Evolutionary conservation across 495 filamentous ascomycete species (phyloP).

Genomic region (Penicillium waksmanii): DNA sequence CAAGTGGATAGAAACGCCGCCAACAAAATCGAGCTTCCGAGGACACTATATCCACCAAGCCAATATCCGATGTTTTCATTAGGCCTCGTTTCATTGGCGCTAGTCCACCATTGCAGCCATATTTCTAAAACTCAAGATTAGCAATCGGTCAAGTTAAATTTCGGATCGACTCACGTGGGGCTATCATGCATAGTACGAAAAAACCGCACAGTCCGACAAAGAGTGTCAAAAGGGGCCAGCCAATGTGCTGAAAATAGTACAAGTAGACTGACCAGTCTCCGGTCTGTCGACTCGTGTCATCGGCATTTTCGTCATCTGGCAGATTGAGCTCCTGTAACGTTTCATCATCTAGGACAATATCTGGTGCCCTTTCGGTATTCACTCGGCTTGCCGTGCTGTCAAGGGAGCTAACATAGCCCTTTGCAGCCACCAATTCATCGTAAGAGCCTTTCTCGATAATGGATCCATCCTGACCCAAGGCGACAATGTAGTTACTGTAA

Average conservation of each 20-base stretch:
- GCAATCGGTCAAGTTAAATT: neutral
- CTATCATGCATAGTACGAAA: conserved; percentile 25
- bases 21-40: conserved; percentile 22
- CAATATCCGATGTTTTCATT: conserved; percentile 38
- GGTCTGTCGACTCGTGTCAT: conserved; percentile 32
- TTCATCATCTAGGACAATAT: conserved; percentile 27
- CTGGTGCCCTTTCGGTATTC: conserved; percentile 11
- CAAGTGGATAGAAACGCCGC: conserved; percentile 19
- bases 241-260: conserved; percentile 32
- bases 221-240: conserved; percentile 33
- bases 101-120: conserved; percentile 42
- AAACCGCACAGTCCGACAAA: conserved; percentile 29
- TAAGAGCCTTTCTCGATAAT: conserved; percentile 22
- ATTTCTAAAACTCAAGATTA: conserved; percentile 21
- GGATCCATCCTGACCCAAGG: conserved; percentile 15
- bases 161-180: conserved; percentile 24
- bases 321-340: conserved; percentile 22
- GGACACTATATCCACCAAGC: conserved; percentile 26
- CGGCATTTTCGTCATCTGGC: conserved; percentile 14
- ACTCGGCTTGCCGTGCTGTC: neutral
- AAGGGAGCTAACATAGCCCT: conserved; percentile 12
- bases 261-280: conserved; percentile 40
- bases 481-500: conserved; percentile 29
- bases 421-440: conserved; percentile 13
- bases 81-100: conserved; percentile 23